Percentiles rank a stretch among this genome's conserved stretches.
Conservation (phyloP, 2,329 filamentous ascomycete species). For the Aspergillus alliaceus region DNA sequence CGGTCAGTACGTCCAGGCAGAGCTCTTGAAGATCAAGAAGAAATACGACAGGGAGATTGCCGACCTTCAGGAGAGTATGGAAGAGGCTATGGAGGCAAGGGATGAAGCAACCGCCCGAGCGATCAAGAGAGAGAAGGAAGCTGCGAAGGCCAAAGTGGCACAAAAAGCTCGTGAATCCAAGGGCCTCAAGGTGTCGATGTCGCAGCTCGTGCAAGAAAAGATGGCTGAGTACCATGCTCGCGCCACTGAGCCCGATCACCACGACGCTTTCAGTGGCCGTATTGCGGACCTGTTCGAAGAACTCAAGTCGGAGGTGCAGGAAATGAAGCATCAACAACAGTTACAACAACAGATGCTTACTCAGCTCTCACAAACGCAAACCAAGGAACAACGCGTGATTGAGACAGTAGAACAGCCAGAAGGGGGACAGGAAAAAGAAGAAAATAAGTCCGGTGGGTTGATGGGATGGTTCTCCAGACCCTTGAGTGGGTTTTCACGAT, state of each 20-base stretch:
- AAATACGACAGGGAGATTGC: not conserved
- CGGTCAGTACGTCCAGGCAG: not conserved
- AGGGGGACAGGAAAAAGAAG: not conserved
- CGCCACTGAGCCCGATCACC: not conserved
- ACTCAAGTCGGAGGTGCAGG: not conserved
- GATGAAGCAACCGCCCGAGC: not conserved
- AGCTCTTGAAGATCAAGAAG: not conserved
- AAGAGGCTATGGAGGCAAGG: not conserved
- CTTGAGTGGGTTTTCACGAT: conserved; percentile 31
- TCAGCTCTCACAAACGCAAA: no score
- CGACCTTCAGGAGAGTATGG: not conserved
- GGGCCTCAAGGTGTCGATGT: not conserved
- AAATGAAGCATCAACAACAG: not conserved
- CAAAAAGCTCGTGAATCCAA: not conserved
- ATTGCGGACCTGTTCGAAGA: not conserved
- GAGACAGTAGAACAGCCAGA: not conserved
- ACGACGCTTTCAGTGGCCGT: not conserved
- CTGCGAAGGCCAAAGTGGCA: conserved; percentile 51
- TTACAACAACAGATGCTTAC: no score
- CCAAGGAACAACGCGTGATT: not conserved
- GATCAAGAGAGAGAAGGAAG: conserved; percentile 48
- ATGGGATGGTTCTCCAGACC: not conserved
- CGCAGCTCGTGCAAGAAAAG: not conserved
- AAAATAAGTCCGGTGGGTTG: not conserved
- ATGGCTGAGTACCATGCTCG: not conserved